Evolutionary conservation across 371 early-diverging fungal species (phyloP), one percentile per base, ranked within the genome.

Genomic region (Basidiobolus meristosporus): DNA sequence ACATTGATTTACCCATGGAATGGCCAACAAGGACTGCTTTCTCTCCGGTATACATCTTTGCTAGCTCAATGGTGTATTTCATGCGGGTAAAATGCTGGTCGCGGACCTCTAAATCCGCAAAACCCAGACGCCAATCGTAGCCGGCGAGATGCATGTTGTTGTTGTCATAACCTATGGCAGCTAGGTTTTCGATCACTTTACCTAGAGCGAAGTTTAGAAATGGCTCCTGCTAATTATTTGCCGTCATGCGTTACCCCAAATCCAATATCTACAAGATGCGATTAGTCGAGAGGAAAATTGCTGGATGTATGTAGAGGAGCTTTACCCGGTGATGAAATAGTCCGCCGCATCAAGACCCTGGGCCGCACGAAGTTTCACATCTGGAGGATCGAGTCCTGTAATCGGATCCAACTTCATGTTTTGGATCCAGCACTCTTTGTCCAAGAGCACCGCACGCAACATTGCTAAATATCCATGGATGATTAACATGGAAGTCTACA

Each of bases 121-220:
- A 74, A 0, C 82, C 65, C 31, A 96, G 60, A 32, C 97, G 65
- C 95, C 96, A 96, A 59, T 96, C 93, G 53, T 89, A 95, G 0
- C 86, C 64, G 0, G 90, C 89, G 35, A 91, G 57, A 30, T 77
- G 64, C 77, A 91, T 82, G 37, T 72, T 82, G 45, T 78, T 82
- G 55, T 59, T 73, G 56, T 92, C 91, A 52, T 90, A 89, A 18
- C 90, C 91, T 34, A 92, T 67, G 0, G 72, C 76, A 0, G 87
- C 86, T 37, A 90, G 45, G 50, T 89, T 90, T 47, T 82, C 77
- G 18, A 52, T 52, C 26, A 48, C 36, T 26, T 45, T 57, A 46
- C 60, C 54, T 59, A 43, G 33, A 10, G 12, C 12, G n/a, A 41
- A 39, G 17, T 9, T 33, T 31, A 36, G 11, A 60, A 43, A 30